Base-by-base conservation (phyloP, 345 rosid species). In the Camelina laxa region DNA sequence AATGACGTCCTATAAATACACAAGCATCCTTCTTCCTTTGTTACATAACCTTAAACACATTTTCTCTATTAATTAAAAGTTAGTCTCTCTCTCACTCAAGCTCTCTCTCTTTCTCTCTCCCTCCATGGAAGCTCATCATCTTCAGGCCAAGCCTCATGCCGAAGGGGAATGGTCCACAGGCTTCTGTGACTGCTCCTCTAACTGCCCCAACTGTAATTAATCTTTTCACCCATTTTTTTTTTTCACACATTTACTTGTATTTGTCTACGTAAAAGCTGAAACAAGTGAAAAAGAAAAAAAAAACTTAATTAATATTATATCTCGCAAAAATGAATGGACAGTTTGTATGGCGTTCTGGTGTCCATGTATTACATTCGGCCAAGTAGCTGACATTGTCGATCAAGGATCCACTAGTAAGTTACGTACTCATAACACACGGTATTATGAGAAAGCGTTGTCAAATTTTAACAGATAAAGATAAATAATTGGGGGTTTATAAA, bases 341-440 rank as follows among this genome's bases (percentile, higher is more conserved):
- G 90, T 80, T 77, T 87, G 85, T 65, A 53, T 79, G 13, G 77
- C 85, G 4, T 81, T 20, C 38, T 87, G 82, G 82, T 87, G 89
- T 60, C 91, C 91, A 24, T 85, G 95, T 62, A 41, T 83, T 21
- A 80, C 89, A 0, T 86, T 87, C 65, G 95, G 92, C n/a, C 82
- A 77, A 67, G 78, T 87, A 4, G 84, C 95, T 7, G 87, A 89
- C 65, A 83, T 87, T 33, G 75, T 82, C 4, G 87, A 87, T 22
- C 69, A 54, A 42, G 95, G 91, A 66, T 17, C 82, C 15, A 83
- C 86, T 5, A 24, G 91, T 87, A 81, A 70, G 76, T 69, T 53
- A 30, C 6, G 5, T 31, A 31, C 35, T 38, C n/a, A 19, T 9
- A 47, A 47, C 7, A 35, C 5, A 38, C 19, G 7, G 4, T 9